A percentile compares a stretch with the other conserved stretches of the same genome.
phyloP scores from a whole-genome alignment of 306 rosid genomes.

The Castanospermum australe region DNA sequence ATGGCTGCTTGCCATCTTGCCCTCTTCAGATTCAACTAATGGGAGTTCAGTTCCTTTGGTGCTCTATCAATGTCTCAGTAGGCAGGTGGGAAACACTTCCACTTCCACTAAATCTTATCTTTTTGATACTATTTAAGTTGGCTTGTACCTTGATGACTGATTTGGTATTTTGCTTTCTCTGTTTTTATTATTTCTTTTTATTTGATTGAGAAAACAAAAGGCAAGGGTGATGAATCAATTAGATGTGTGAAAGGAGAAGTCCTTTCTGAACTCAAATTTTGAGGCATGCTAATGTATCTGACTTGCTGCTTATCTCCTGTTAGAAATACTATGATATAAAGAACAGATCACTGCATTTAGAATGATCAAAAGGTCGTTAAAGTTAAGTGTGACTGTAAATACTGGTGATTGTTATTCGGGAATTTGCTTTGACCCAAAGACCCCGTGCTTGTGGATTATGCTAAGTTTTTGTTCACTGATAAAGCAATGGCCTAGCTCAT shows the following conservation, averaged over 20 bases:
- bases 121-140: background rate
- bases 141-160: background rate
- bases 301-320: conserved; percentile 35
- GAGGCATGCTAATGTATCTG: conserved; percentile 59
- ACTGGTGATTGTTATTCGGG: too few relatives aligned
- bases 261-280: conserved; percentile 56
- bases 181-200: background rate
- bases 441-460: too few relatives aligned
- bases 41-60: conserved; percentile 37
- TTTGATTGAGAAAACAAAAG: background rate
- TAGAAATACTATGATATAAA: too few relatives aligned
- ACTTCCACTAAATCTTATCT: background rate
- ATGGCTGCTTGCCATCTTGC: conserved; percentile 20
- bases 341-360: too few relatives aligned
- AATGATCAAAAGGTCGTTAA: too few relatives aligned
- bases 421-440: too few relatives aligned
- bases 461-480: too few relatives aligned
- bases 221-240: conserved; percentile 73
- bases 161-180: background rate
- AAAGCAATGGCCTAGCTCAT: too few relatives aligned
- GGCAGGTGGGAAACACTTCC: conserved; percentile 64
- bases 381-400: too few relatives aligned
- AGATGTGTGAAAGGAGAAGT: conserved; percentile 58
- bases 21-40: conserved; percentile 28
- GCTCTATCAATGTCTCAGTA: conserved; percentile 36